These are phyloP conservation scores for Microthlaspi erraticum DNA, from an alignment of 345 rosid genomes.

Conservation along the genomic window DNA sequence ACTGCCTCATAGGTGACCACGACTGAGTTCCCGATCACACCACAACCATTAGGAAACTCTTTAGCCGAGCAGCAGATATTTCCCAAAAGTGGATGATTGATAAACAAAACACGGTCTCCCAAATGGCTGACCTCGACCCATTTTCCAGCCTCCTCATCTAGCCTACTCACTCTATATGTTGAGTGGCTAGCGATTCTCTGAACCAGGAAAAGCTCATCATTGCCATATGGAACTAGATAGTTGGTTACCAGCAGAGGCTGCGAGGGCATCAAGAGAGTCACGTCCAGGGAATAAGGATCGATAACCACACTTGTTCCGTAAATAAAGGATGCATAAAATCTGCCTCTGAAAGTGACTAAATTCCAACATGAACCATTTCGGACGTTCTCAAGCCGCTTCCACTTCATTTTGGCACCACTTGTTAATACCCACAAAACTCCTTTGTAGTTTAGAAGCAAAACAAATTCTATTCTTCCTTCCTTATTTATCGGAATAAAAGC, in stretches of 20 bases:
- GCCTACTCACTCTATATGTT: not conserved
- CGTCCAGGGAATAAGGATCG: too few species aligned
- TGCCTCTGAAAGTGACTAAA: too few species aligned
- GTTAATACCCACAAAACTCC: not conserved
- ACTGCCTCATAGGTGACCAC: too few species aligned
- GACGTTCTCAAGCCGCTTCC: not conserved
- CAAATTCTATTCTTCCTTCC: not conserved
- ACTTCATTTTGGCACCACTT: conserved; percentile 19
- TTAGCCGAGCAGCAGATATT: not conserved
- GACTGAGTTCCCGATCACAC: too few species aligned
- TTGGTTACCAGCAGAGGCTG: too few species aligned
- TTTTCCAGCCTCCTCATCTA: not conserved
- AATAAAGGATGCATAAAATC: too few species aligned
- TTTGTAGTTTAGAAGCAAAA: not conserved
- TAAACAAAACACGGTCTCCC: not conserved
- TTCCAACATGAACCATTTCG: not conserved
- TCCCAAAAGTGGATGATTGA: not conserved
- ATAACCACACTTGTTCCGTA: too few species aligned
- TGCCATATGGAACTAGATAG: too few species aligned
- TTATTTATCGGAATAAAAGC: not conserved
- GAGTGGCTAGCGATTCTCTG: not conserved
- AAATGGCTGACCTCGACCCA: not conserved
- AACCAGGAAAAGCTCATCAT: too few species aligned
- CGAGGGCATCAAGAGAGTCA: too few species aligned
- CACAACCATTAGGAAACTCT: not conserved